These are phyloP conservation scores for Hemerocallis citrina DNA, from an alignment of 106 monocot species.

Conservation along the genomic window DNA sequence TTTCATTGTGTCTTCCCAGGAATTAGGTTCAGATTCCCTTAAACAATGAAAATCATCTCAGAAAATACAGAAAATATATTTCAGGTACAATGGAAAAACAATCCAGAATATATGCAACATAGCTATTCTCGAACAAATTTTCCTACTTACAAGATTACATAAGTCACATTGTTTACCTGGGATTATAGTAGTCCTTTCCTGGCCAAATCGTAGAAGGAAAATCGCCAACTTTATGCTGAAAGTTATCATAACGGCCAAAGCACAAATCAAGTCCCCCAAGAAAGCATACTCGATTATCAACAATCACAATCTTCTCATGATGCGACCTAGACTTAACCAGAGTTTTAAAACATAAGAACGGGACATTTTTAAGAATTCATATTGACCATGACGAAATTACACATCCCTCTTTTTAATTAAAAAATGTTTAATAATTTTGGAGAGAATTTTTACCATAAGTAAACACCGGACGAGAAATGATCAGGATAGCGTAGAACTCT, in stretches of 20 bases:
- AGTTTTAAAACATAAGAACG: too few species aligned
- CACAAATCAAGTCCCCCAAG: conserved; percentile 98
- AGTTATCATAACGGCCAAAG: conserved; percentile 97
- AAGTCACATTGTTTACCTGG: conserved; percentile 47
- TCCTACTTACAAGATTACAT: neutral
- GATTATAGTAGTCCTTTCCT: conserved; percentile 99
- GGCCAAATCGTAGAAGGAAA: conserved; percentile 77
- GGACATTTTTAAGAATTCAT: neutral
- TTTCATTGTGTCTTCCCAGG: conserved; percentile 97
- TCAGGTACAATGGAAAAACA: neutral
- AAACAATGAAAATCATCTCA: too few species aligned
- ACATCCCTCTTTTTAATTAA: neutral
- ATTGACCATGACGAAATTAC: neutral
- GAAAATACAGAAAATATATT: too few species aligned
- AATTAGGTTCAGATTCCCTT: conserved; percentile 99
- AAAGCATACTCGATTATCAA: conserved; percentile 89
- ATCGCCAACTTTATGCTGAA: conserved; percentile 75
- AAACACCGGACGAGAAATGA: conserved; percentile 90
- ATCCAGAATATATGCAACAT: neutral
- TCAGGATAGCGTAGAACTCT: conserved; percentile 99
- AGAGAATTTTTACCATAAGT: conserved; percentile 64
- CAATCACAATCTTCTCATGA: conserved; percentile 99
- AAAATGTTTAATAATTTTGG: conserved; percentile 3
- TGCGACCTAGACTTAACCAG: conserved; percentile 66
- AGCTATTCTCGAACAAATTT: too few species aligned